A percentile compares a stretch with the other conserved stretches of the same genome.
These are phyloP conservation scores for Ustilago esculenta DNA, from an alignment of 1,284 basidiomycete species.

Conservation along the genomic window DNA sequence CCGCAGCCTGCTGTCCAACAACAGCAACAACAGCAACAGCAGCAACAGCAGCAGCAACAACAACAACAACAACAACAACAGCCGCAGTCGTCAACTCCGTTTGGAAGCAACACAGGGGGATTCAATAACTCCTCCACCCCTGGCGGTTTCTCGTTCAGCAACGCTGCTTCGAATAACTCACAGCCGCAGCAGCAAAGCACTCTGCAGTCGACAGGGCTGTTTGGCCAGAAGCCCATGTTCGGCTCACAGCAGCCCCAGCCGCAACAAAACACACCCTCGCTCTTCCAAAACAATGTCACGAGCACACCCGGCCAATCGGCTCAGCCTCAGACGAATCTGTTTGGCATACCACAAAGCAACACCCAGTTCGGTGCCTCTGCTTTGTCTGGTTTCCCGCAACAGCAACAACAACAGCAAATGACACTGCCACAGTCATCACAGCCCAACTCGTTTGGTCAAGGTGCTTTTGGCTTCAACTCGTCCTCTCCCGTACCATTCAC, in stretches of 20 bases:
- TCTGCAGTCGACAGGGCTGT: conserved; percentile 19
- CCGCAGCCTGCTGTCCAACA: conserved; percentile 28
- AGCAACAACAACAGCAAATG: conserved; percentile 16
- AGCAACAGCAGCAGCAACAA: conserved; percentile 27
- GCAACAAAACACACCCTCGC: conserved; percentile 21
- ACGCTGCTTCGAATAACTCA: conserved; percentile 13
- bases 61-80: conserved; percentile 27
- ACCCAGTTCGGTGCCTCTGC: conserved; percentile 20
- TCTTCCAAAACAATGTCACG: conserved; percentile 20
- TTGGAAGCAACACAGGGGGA: conserved; percentile 20
- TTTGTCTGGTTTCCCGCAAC: conserved; percentile 14
- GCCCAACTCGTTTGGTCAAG: conserved; percentile 19
- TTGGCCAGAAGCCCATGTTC: conserved; percentile 48
- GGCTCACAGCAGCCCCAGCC: conserved; percentile 19
- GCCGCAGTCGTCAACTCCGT: conserved; percentile 34
- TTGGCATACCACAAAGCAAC: conserved; percentile 35
- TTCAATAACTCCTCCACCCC: conserved; percentile 33
- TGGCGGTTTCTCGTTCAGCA: conserved; percentile 37
- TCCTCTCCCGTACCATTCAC: conserved; percentile 30
- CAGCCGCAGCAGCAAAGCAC: conserved; percentile 28
- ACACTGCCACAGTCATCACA: conserved; percentile 15
- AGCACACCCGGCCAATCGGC: conserved; percentile 7
- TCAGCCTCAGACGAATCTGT: conserved; percentile 19
- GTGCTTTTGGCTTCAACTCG: conserved; percentile 14
- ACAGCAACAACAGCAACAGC: conserved; percentile 32